phyloP scores from a whole-genome alignment of 805 yeast genomes.

The Kodamaea neixiangensis region DNA sequence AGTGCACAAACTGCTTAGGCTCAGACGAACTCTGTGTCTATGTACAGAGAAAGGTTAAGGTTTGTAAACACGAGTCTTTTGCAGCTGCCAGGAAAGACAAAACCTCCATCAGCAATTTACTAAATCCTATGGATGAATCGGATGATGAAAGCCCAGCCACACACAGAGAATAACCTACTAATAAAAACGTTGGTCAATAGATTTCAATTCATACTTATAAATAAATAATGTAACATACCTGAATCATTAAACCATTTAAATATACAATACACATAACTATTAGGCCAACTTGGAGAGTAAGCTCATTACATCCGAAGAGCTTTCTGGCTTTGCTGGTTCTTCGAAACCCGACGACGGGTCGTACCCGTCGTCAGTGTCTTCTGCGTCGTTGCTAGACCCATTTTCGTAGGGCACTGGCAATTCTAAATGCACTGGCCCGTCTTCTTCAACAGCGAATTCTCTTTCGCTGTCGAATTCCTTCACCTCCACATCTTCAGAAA shows the following conservation, averaged over 20 bases:
- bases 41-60: constrained; percentile 18
- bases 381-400: constrained; percentile 14
- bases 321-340: constrained; percentile 6
- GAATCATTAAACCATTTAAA: neutral
- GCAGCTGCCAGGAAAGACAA: neutral
- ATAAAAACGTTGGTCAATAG: too few relatives aligned
- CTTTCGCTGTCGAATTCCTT: constrained; percentile 43
- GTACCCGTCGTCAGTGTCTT: constrained; percentile 19
- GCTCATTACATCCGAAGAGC: constrained; percentile 28
- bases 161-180: neutral
- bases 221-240: neutral
- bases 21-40: constrained; percentile 34
- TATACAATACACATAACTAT: neutral
- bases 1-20: constrained; percentile 29
- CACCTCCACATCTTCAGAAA: constrained; percentile 42
- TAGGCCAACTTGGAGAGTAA: constrained; percentile 32
- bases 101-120: neutral
- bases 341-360: constrained; percentile 21
- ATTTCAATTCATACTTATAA: neutral
- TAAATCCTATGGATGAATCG: neutral
- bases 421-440: neutral
- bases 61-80: neutral
- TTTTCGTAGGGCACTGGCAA: constrained; percentile 22
- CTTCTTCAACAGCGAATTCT: neutral
- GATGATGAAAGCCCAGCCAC: neutral